Base-by-base conservation (phyloP, 2,329 filamentous ascomycete genomes). In the Myrmaecium sp. region DNA sequence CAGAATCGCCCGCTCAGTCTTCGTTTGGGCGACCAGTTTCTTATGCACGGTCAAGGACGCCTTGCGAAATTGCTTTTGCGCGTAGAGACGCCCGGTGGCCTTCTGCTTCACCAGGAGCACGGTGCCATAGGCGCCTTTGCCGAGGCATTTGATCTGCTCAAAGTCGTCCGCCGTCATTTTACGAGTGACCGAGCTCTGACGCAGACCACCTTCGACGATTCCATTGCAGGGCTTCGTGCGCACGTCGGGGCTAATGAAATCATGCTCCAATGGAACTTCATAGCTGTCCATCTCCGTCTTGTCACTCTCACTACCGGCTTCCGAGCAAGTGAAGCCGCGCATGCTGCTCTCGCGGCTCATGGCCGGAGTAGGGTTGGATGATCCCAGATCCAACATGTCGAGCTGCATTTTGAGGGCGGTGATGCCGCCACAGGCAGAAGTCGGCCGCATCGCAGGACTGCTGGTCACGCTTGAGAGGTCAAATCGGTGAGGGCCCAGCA, bases 41-140 rank as follows among this genome's bases (percentile, higher is more conserved):
- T 93, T 94, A 55, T 94, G 84, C 20, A 98, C 81, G 1, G 84
- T 82, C 27, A 98, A 61, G 6, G 83, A 92, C 1, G 91, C 89
- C 57, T 98, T 98, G 51, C 86, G 89, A 57, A 98, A 89, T 54
- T 95, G 86, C 60, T 98, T 98, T 58, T 98, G 91, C 1, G 89
- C 91, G 45, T 84, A 98, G 4, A 98, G 67, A 22, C 80, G 74
- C 21, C 89, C 89, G 2, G 84, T 94, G 16, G 70, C 59, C 26
- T 71, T 72, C 56, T 98, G 86, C 55, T 84, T 89, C 33, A 98
- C 91, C 15, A 98, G 66, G 23, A 93, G 60, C 7, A 98, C 91
- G 1, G 86, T 98, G 18, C 89, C 89, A 47, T 89, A 98, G 9
- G 89, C 83, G 25, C 89, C 89, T 49, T 95, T 95, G 30, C 91